Base-by-base conservation (phyloP, 2,329 filamentous ascomycete genomes). In the Phialemoniopsis sp. region DNA sequence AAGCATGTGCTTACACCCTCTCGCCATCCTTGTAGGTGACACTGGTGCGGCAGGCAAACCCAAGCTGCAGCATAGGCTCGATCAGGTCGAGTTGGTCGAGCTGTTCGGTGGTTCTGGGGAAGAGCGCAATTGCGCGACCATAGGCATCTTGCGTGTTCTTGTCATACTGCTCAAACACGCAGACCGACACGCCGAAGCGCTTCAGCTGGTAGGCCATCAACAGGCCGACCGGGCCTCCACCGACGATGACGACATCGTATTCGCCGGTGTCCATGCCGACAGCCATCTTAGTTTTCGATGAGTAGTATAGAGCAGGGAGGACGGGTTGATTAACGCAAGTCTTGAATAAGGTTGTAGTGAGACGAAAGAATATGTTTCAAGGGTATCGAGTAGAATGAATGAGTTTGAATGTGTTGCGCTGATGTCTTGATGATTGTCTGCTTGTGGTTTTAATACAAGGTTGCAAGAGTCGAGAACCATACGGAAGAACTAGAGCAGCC, bases 111-210 rank as follows among this genome's bases (percentile, higher is more conserved):
- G 66, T 70, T 2, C 73, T 60, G 2, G 72, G 70, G 42, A 68
- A 78, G 3, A 78, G 64, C 0, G 73, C 73, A 42, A 75, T 73
- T 12, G 73, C 73, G 8, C 73, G 66, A 13, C 73, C 73, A 52
- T 72, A 75, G n/a, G 64, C 53, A 41, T 73, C 69, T 49, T 75
- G 72, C 2, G 61, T 54, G 1, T 66, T 64, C 47, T 74, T 75
- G 26, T 60, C 52, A 34, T 72, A 50, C 42, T 70, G 67, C 46
- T 76, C 72, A 39, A 76, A 62, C 34, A 74, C 68, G 38, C 64
- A 64, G 32, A 72, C 57, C 40, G 57, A 61, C 38, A 62, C 53
- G 41, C 49, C 59, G 45, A 60, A 68, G 39, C 50, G 61, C 32
- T 60, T 59, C 18, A 75, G 58, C 53, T 73, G 67, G 48, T 66